Evolutionary conservation across 306 rosid genomes (phyloP).

Genomic region (Cucurbita pepo): DNA sequence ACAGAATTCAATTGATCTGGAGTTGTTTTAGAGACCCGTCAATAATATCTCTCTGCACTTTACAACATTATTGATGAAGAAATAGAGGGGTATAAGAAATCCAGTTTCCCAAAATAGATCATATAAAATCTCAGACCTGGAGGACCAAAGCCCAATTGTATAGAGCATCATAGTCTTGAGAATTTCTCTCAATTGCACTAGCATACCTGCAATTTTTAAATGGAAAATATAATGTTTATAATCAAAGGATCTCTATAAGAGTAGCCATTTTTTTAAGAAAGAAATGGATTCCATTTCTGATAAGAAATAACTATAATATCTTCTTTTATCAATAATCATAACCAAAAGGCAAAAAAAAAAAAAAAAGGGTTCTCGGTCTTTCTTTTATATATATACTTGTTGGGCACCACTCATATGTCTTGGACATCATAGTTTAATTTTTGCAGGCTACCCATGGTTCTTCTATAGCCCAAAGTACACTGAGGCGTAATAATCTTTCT

Average conservation of each 20-base stretch:
- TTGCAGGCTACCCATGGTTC: neutral
- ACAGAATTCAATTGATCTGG: neutral
- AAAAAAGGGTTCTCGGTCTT: neutral
- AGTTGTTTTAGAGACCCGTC: neutral
- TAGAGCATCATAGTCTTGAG: slow-evolving; percentile 88
- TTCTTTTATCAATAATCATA: neutral
- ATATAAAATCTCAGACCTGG: slow-evolving; percentile 44
- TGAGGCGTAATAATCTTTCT: neutral
- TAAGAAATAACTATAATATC: neutral
- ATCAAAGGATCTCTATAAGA: neutral
- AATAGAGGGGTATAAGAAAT: too few relatives aligned
- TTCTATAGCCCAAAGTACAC: neutral
- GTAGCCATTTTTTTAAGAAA: neutral
- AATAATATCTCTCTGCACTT: neutral
- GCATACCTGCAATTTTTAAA: slow-evolving; percentile 61
- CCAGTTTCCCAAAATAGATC: neutral
- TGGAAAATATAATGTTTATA: neutral
- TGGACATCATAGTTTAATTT: neutral
- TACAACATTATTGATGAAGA: neutral
- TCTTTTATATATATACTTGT: neutral
- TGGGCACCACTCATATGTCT: neutral
- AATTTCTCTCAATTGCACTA: slow-evolving; percentile 79
- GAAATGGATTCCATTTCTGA: neutral
- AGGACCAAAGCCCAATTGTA: slow-evolving; percentile 98
- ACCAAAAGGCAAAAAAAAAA: neutral